Percentiles rank a stretch among this genome's conserved stretches.
phyloP scores from a whole-genome alignment of 1,284 basidiomycete genomes.

The Phellopilus nigrolimitatus region DNA sequence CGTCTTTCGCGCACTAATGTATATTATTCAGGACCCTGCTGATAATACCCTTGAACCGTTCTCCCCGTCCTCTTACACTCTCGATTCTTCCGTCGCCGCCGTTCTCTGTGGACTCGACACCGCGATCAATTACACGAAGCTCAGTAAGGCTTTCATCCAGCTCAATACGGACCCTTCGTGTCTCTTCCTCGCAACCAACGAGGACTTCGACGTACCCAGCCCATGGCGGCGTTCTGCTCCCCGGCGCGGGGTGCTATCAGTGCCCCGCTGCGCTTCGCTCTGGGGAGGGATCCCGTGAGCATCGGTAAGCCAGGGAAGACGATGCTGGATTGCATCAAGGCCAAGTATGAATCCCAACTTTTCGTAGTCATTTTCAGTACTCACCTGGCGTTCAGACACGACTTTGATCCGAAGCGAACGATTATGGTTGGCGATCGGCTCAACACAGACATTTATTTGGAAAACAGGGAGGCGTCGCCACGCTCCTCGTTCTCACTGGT shows the following conservation, averaged over 20 bases:
- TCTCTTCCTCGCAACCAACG: too few relatives aligned
- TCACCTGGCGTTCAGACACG: too few relatives aligned
- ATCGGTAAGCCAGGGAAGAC: conserved; percentile 91
- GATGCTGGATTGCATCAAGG: too few relatives aligned
- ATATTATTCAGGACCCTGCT: too few relatives aligned
- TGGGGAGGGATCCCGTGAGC: conserved; percentile 68
- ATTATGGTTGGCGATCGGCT: too few relatives aligned
- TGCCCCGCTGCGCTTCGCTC: conserved; percentile 74
- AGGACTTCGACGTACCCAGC: conserved; percentile 88
- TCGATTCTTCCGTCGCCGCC: conserved; percentile 79
- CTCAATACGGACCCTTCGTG: conserved; percentile 72
- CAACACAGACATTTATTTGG: conserved; percentile 95
- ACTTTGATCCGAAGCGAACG: too few relatives aligned
- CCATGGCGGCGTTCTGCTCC: conserved; percentile 68
- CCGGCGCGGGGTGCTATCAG: conserved; percentile 84
- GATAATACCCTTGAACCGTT: conserved; percentile 70
- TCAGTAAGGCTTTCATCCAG: conserved; percentile 92
- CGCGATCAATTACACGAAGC: conserved; percentile 85
- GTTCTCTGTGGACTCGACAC: conserved; percentile 88
- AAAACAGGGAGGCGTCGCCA: conserved; percentile 77
- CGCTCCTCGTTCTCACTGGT: conserved; percentile 94
- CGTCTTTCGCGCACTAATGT: too few relatives aligned
- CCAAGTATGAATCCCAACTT: too few relatives aligned
- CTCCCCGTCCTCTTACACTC: conserved; percentile 63
- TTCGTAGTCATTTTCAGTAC: too few relatives aligned